Base-by-base conservation (phyloP, 441 rosid species). In the Adansonia rubrostipa region DNA sequence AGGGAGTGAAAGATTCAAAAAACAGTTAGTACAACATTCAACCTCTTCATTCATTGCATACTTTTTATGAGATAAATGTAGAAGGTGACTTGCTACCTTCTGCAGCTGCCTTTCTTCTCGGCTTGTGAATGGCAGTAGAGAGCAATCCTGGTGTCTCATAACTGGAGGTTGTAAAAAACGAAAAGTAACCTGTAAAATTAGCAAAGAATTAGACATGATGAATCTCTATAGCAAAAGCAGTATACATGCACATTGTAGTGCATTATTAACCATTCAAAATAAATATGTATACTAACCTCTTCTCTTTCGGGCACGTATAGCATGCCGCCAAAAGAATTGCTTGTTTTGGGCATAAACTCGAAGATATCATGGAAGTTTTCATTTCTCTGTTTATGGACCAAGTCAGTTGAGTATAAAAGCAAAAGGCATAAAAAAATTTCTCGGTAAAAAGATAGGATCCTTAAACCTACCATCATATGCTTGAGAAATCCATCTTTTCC, bases 401-500 rank as follows among this genome's bases (percentile, higher is more conserved):
- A 33, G 0, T 13, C 6, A 48, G 11, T 15, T 14, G 5, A 45
- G 6, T 5, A n/a, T 13, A 10, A 22, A 50, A 44, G 10, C 36
- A 28, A 64, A 22, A 40, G 0, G 6, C 15, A 47, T 69, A 17
- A 45, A 19, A 47, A 19, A 19, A 4, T 5, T 64, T 60, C 5
- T 0, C 4, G 8, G 33, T 13, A 17, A 20, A 50, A 6, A 22
- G 24, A 14, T 3, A 69, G 6, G 11, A 48, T 9, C 5, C 1
- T 19, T 45, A 48, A 19, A 70, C 42, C n/a, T 8, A 69, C 73
- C 8, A 1, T 75, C 76, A 70, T 60, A 22, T 80, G 79, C 48
- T 61, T 54, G 2, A 54, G 50, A 50, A 80, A 75, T 36, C 73
- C 80, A 33, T 74, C 82, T 64, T 64, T 57, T 24, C 83, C 79